phyloP scores from a whole-genome alignment of 108 stramenopile genomes.

The Asterionellopsis glacialis region DNA sequence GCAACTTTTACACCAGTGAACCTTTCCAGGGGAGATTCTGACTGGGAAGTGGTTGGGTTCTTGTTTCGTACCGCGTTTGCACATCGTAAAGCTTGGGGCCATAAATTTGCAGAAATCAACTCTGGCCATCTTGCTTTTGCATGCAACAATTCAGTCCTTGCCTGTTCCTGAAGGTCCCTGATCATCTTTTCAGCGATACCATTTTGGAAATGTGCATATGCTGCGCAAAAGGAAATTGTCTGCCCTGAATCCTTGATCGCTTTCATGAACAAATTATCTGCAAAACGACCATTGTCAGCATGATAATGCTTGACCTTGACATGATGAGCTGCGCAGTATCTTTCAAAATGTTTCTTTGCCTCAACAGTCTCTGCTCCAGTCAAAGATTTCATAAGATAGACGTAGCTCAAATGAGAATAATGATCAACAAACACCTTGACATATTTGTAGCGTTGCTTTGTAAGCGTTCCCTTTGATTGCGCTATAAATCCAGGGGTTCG shows the following conservation, averaged over 20 bases:
- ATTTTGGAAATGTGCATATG: conserved; percentile 30
- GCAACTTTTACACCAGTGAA: conserved; percentile 10
- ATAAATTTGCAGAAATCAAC: too few relatives aligned
- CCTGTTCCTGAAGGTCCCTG: too few relatives aligned
- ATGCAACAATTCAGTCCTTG: too few relatives aligned
- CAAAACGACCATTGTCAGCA: conserved; percentile 37
- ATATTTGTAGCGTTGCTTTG: conserved; percentile 21
- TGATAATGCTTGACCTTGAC: conserved; percentile 35
- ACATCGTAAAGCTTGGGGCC: too few relatives aligned
- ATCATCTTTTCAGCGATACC: too few relatives aligned
- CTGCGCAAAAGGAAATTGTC: conserved; percentile 24
- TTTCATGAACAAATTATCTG: conserved; percentile 15
- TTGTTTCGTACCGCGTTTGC: too few relatives aligned
- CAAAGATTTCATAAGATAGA: too few relatives aligned
- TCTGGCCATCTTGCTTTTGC: too few relatives aligned
- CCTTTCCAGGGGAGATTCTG: too few relatives aligned
- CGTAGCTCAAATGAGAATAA: conserved; percentile 15
- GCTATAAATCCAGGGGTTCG: conserved; percentile 50
- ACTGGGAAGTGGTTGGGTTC: too few relatives aligned
- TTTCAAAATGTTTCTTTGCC: too few relatives aligned
- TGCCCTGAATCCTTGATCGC: not conserved
- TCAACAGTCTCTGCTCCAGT: too few relatives aligned
- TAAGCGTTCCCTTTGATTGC: conserved; percentile 35
- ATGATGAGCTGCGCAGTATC: not conserved
- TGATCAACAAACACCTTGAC: conserved; percentile 54